A percentile compares a stretch with the other conserved stretches of the same genome.
phyloP scores from a whole-genome alignment of 805 yeast genomes.

The Ogataea ganodermae region DNA sequence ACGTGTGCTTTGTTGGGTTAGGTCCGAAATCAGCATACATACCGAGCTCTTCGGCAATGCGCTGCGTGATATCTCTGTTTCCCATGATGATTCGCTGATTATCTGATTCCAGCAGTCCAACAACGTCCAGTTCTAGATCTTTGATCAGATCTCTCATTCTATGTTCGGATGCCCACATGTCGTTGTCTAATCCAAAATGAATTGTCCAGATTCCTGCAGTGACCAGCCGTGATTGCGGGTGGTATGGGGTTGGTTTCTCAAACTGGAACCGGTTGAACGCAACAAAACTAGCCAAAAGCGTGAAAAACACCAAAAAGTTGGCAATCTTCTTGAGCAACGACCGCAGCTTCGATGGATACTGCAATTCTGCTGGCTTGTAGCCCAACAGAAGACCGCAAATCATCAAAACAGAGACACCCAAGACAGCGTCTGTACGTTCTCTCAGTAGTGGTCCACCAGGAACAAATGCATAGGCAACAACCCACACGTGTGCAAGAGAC shows the following conservation, averaged over 20 bases:
- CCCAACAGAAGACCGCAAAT: slow-evolving; percentile 52
- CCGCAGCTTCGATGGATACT: slow-evolving; percentile 10
- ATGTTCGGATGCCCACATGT: slow-evolving; percentile 95
- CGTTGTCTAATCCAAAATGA: slow-evolving; percentile 95
- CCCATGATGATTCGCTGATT: slow-evolving; percentile 95
- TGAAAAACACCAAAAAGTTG: slow-evolving; percentile 36
- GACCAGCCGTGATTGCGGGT: slow-evolving; percentile 67
- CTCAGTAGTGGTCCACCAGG: slow-evolving; percentile 89
- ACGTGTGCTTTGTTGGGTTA: slow-evolving; percentile 95
- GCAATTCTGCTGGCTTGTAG: slow-evolving; percentile 29
- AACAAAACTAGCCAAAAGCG: slow-evolving; percentile 50
- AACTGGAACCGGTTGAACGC: slow-evolving; percentile 60
- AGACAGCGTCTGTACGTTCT: slow-evolving; percentile 81
- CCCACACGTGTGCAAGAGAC: slow-evolving; percentile 88
- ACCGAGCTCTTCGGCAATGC: slow-evolving; percentile 86
- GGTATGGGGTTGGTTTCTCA: slow-evolving; percentile 64
- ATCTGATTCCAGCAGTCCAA: slow-evolving; percentile 90
- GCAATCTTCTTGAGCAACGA: slow-evolving; percentile 21
- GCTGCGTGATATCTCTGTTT: slow-evolving; percentile 89
- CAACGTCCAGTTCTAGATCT: slow-evolving; percentile 87
- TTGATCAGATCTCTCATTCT: slow-evolving; percentile 81
- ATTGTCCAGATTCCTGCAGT: slow-evolving; percentile 99
- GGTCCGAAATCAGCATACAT: slow-evolving; percentile 98
- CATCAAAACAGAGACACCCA: slow-evolving; percentile 54
- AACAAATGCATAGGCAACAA: slow-evolving; percentile 97